These are phyloP conservation scores for Serendipita sp. DNA, from an alignment of 768 basidiomycete genomes.

Conservation along the genomic window DNA sequence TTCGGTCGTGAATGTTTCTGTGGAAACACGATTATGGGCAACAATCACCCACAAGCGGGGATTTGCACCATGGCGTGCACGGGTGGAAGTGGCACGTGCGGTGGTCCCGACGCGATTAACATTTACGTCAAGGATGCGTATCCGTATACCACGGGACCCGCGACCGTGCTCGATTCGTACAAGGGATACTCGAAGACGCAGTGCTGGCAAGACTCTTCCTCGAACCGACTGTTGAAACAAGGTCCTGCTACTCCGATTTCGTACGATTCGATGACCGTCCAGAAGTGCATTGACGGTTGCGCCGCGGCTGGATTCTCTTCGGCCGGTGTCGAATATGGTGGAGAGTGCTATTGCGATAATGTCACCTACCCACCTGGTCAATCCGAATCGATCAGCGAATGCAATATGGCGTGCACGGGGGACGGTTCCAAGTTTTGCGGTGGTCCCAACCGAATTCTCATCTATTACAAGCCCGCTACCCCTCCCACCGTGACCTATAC, in stretches of 20 bases:
- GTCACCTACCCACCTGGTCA: neutral
- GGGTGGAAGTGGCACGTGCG: neutral
- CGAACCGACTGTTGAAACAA: neutral
- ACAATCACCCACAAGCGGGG: too few relatives aligned
- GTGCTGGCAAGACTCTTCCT: neutral
- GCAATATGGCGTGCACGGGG: neutral
- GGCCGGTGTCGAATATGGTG: conserved; percentile 3
- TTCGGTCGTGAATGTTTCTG: too few relatives aligned
- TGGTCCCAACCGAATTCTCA: too few relatives aligned
- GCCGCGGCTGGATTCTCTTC: neutral
- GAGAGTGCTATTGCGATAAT: conserved; percentile 7
- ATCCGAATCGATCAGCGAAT: neutral
- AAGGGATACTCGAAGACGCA: neutral
- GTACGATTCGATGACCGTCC: conserved; percentile 27
- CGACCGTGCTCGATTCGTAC: neutral
- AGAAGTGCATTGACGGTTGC: conserved; percentile 16
- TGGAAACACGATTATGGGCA: too few relatives aligned
- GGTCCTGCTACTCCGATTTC: neutral
- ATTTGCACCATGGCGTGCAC: neutral
- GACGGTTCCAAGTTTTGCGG: neutral
- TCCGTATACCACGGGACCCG: neutral
- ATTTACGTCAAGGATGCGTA: neutral
- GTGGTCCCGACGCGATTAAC: neutral
- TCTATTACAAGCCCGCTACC: too few relatives aligned
- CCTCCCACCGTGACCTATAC: too few relatives aligned